Evolutionary conservation across 495 filamentous ascomycete species (phyloP).

Genomic region (Wilcoxina mikolae): DNA sequence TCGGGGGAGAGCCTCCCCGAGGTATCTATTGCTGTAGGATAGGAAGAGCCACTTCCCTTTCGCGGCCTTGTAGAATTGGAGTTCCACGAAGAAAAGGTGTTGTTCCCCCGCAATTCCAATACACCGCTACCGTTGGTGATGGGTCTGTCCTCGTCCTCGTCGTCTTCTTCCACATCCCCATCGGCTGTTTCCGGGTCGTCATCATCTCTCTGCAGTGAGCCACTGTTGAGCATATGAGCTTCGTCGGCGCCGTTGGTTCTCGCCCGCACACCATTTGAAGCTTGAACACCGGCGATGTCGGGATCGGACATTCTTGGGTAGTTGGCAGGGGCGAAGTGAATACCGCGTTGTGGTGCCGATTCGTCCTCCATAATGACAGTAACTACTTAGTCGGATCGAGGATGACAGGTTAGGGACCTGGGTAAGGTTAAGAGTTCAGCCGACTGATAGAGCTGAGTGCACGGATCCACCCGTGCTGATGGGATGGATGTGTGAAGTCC

Average conservation of each 20-base stretch:
- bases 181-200: constrained; percentile 23
- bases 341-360: background rate
- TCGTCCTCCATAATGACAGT: constrained; percentile 4
- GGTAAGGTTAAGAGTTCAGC: too few species aligned
- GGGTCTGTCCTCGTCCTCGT: background rate
- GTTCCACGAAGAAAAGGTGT: constrained; percentile 9
- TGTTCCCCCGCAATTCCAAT: constrained; percentile 7
- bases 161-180: constrained; percentile 21
- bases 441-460: too few species aligned
- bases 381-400: too few species aligned
- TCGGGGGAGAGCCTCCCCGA: constrained; percentile 27
- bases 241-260: background rate
- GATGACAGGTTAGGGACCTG: too few species aligned
- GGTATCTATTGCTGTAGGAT: constrained; percentile 13
- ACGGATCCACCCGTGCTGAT: too few species aligned
- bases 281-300: background rate
- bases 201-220: background rate
- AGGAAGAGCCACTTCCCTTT: constrained; percentile 15
- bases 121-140: background rate
- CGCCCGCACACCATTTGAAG: background rate
- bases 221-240: background rate
- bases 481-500: too few species aligned
- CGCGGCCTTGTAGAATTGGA: constrained; percentile 17
- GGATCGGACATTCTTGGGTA: background rate
- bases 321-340: constrained; percentile 2